phyloP scores from a whole-genome alignment of 2,329 filamentous ascomycete species.

The Rutstroemia sydowiana region DNA sequence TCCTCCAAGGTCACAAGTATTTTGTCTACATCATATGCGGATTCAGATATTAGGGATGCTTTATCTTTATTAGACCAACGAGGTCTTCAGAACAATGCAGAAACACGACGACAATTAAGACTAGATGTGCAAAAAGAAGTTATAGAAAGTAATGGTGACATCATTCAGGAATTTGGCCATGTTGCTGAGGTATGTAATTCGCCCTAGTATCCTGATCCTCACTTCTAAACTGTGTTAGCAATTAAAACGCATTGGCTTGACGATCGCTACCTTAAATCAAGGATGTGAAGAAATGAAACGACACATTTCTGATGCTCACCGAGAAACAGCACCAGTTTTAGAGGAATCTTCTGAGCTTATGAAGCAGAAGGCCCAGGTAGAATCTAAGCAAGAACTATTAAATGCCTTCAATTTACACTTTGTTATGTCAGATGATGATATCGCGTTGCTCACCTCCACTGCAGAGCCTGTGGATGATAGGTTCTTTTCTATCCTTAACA shows the following conservation, averaged over 20 bases:
- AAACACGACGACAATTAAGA: constrained; percentile 70
- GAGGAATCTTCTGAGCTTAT: constrained; percentile 71
- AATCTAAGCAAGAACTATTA: constrained; percentile 73
- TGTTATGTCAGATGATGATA: constrained; percentile 72
- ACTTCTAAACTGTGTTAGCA: constrained; percentile 49
- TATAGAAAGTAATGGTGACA: constrained; percentile 83
- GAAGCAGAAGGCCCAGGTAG: constrained; percentile 63
- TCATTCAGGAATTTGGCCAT: constrained; percentile 79
- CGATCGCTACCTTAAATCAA: constrained; percentile 69
- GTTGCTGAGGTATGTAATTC: constrained; percentile 66
- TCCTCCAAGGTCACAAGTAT: constrained; percentile 77
- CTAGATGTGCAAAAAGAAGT: constrained; percentile 86
- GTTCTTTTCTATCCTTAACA: constrained; percentile 71
- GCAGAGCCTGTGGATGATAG: constrained; percentile 76
- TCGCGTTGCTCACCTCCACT: constrained; percentile 66
- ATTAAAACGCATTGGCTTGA: constrained; percentile 74
- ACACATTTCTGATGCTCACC: constrained; percentile 68
- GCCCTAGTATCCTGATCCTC: neutral
- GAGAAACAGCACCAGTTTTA: constrained; percentile 66
- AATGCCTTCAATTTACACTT: constrained; percentile 76
- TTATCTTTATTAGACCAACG: constrained; percentile 70
- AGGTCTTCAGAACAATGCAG: constrained; percentile 63
- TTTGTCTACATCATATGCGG: constrained; percentile 85
- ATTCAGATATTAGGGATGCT: constrained; percentile 83
- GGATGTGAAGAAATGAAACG: constrained; percentile 74